Conservation (phyloP, 1,284 basidiomycete genomes). For the Neonothopanus nambi region DNA sequence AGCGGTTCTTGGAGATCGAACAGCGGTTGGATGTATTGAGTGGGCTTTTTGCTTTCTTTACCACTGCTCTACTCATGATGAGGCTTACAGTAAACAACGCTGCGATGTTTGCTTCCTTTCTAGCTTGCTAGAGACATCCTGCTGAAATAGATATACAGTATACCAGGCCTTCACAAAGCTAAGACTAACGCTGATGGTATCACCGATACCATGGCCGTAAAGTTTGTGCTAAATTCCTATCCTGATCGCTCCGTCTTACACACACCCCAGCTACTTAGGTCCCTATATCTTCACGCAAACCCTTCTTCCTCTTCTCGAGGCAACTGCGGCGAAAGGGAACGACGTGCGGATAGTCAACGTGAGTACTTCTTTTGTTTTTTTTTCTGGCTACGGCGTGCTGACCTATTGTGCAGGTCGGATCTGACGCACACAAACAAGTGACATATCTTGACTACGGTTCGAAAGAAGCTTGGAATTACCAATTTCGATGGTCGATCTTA, state of each 20-base stretch:
- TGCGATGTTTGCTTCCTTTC: neutral
- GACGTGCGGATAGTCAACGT: conserved; percentile 43
- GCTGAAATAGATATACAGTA: neutral
- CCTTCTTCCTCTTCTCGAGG: conserved; percentile 41
- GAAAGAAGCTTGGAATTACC: neutral
- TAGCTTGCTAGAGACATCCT: too few species aligned
- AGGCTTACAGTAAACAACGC: neutral
- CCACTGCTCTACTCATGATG: too few species aligned
- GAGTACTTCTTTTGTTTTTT: too few species aligned
- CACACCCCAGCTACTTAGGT: conserved; percentile 1
- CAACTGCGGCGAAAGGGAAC: conserved; percentile 25
- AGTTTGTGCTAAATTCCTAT: neutral
- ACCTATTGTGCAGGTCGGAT: neutral
- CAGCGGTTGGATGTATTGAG: neutral
- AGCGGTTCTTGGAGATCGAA: neutral
- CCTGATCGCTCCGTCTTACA: too few species aligned
- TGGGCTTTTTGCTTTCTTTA: neutral
- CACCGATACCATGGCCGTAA: neutral
- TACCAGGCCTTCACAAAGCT: neutral
- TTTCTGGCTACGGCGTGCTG: too few species aligned
- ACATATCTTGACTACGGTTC: conserved; percentile 10
- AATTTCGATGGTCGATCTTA: neutral
- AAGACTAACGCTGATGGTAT: neutral
- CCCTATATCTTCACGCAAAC: conserved; percentile 32
- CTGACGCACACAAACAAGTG: conserved; percentile 12